Evolutionary conservation across 2,329 filamentous ascomycete species (phyloP), one percentile per base, ranked within the genome.

Genomic region (Bipolaris bicolor): DNA sequence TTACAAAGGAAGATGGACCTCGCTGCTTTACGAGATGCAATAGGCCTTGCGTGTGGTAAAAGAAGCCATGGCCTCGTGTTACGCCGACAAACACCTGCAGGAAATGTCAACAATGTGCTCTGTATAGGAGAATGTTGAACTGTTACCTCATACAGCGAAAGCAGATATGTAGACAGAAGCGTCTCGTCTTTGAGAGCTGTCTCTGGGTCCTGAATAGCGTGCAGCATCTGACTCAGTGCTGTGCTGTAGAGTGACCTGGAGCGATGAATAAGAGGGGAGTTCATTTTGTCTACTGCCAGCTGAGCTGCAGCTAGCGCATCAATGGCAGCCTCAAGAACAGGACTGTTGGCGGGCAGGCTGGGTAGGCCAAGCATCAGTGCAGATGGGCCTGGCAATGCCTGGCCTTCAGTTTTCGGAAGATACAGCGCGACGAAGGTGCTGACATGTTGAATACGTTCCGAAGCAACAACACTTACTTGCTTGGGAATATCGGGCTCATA

Each of bases 31-130:
- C 49, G 11, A 75, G 51, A 49, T 68, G 73, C 7, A 76, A 55
- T 29, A 74, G 61, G 7, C 74, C 74, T 59, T 76, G 73, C 3
- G 74, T 69, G 53, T 76, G 73, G 44, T 73, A 75, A 50, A 76
- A 76, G 62, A 76, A 76, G 26, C 74, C 74, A 47, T 72, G 68
- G 9, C 72, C 73, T 18, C 67, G 63, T 1, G 67, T 70, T 16
- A 75, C 60, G 18, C 74, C 73, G 2, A 75, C 72, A 39, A 75
- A 76, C 0, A 76, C 70, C 73, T 75, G 44, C 15, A 7, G 6
- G 46, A n/a, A 45, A 6, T 5, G 39, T 61, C 49, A 58, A 39
- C 36, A n/a, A 20, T 34, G 13, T 3, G 24, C 16, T 6, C 15
- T 18, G 36, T 3, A 20, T 33, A 20, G 40, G 16, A 20, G 0